Base-by-base conservation (phyloP, 768 basidiomycete species). In the Termitomyces bulborhizus region DNA sequence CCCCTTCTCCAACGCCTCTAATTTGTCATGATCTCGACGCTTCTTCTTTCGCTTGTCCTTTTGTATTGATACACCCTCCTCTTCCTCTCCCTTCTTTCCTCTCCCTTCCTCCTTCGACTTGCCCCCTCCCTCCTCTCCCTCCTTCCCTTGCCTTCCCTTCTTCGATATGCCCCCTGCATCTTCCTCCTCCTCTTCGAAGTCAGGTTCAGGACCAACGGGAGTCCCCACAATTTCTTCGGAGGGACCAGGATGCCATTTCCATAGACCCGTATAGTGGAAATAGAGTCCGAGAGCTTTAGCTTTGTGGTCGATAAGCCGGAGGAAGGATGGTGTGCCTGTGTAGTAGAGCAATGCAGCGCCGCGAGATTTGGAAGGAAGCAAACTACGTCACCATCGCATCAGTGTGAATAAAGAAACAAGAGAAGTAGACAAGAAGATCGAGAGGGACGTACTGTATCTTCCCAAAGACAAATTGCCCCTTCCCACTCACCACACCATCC, bases 201-300 rank as follows among this genome's bases (percentile, higher is more conserved):
- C 18, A 7, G 16, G 1, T 7, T 41, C 39, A 21, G 12, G 6
- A 9, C 24, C 15, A 5, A 29, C 1, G n/a, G 6, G 3, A 13
- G 2, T n/a, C 5, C 16, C 37, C 9, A 50, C 6, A 4, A 29
- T 50, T 6, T 40, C 37, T 29, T 52, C 51, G 2, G 21, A 32
- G 3, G 53, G 45, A 16, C 46, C 57, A 12, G 57, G 18, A 13
- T 57, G 54, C 81, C 83, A 85, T 48, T 68, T 72, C 87, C 87
- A 88, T 3, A 88, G 69, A 12, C 86, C 87, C 58, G 73, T 79
- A 59, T 84, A 82, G 59, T 85, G 79, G 29, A 88, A 71, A 34
- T 76, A 70, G 62, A 85, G 60, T 15, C 78, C 79, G 2, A 72
- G 3, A 72, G 61, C 43, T 68, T 70, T 6, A 0, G 86, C 87